phyloP scores from a whole-genome alignment of 495 filamentous ascomycete genomes.

The Tuber umbilicatum region DNA sequence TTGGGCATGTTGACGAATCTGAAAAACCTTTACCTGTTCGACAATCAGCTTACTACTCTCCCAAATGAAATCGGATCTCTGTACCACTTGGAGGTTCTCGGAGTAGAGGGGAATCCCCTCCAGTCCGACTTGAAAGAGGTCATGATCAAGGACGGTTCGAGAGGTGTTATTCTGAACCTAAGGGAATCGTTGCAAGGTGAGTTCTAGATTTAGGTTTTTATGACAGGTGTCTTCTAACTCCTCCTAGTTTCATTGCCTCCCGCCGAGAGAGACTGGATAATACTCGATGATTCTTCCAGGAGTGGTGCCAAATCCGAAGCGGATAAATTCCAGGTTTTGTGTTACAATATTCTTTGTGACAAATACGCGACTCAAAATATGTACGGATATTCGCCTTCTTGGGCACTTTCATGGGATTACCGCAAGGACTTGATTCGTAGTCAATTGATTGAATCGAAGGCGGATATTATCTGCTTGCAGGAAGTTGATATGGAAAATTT shows the following conservation, averaged over 20 bases:
- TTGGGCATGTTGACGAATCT: conserved; percentile 92
- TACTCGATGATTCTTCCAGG: conserved; percentile 52
- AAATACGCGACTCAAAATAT: conserved; percentile 72
- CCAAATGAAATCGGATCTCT: conserved; percentile 83
- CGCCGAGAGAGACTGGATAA: conserved; percentile 61
- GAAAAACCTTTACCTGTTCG: conserved; percentile 70
- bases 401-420: conserved; percentile 75
- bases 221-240: conserved; percentile 32
- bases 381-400: conserved; percentile 82
- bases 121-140: conserved; percentile 63
- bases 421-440: conserved; percentile 70
- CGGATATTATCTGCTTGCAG: conserved; percentile 87
- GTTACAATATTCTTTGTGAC: conserved; percentile 93
- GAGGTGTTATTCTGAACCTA: conserved; percentile 70
- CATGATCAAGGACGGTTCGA: conserved; percentile 78
- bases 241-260: conserved; percentile 63
- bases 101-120: conserved; percentile 85
- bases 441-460: conserved; percentile 67
- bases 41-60: conserved; percentile 75
- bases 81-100: conserved; percentile 76
- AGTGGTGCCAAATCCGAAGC: conserved; percentile 34
- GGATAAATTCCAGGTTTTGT: conserved; percentile 62
- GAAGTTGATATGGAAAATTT: conserved; percentile 87
- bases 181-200: conserved; percentile 76
- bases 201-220: conserved; percentile 38